phyloP scores from a whole-genome alignment of 202 grass and related monocot genomes.

The Panicum hallii region DNA sequence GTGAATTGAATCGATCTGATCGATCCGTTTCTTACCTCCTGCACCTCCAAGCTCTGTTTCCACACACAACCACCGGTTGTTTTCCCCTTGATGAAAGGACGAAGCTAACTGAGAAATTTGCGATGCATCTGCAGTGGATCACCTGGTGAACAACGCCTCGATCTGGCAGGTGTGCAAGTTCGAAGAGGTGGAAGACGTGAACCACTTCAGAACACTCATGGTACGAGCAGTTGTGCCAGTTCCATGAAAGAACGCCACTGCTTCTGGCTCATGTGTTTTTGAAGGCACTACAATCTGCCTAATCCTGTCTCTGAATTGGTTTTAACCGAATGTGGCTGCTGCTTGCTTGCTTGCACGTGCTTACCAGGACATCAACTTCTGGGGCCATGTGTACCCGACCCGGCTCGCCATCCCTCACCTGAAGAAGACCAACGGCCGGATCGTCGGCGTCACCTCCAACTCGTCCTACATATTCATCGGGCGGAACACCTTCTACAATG shows the following conservation, averaged over 20 bases:
- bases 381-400: slow-evolving; percentile 73
- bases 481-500: slow-evolving; percentile 78
- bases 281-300: neutral
- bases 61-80: neutral
- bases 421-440: slow-evolving; percentile 61
- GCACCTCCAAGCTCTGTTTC: neutral
- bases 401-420: slow-evolving; percentile 70
- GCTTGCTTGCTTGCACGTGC: neutral
- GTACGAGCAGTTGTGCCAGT: slow-evolving; percentile 8
- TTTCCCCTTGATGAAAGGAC: neutral
- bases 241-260: neutral
- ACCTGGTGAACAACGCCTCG: slow-evolving; percentile 83
- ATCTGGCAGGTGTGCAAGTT: slow-evolving; percentile 71
- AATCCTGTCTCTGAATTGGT: neutral
- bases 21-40: too few relatives aligned
- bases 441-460: slow-evolving; percentile 69
- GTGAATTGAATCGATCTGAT: neutral
- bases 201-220: slow-evolving; percentile 69
- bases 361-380: slow-evolving; percentile 78
- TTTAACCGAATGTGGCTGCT: neutral
- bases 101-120: neutral
- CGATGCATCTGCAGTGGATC: slow-evolving; percentile 63
- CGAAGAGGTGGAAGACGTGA: slow-evolving; percentile 70
- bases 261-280: neutral
- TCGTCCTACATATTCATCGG: slow-evolving; percentile 55